Evolutionary conservation across 2,329 filamentous ascomycete genomes (phyloP).

Genomic region (Cryoendolithus antarcticus): DNA sequence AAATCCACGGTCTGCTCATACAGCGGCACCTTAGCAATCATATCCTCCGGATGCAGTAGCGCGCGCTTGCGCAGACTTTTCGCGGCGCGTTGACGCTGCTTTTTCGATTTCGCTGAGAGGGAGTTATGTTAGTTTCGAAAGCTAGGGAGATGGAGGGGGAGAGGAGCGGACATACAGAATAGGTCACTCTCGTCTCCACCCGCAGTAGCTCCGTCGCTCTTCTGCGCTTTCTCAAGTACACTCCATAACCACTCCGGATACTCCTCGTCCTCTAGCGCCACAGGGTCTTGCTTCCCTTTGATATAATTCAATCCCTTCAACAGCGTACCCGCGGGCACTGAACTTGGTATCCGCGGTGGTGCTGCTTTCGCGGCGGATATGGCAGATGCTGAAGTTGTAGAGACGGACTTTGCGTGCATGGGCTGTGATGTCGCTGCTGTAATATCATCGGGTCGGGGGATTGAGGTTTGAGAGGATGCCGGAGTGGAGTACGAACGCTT

Average conservation of each 20-base stretch:
- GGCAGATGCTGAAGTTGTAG: slow-evolving; percentile 22
- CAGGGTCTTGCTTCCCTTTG: slow-evolving; percentile 60
- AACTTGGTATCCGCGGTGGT: slow-evolving; percentile 20
- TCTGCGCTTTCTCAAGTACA: slow-evolving; percentile 50
- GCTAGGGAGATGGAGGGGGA: not conserved
- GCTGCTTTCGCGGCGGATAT: slow-evolving; percentile 19
- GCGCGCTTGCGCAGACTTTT: slow-evolving; percentile 52
- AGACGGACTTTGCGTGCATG: not conserved
- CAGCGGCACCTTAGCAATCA: slow-evolving; percentile 54
- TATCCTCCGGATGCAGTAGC: slow-evolving; percentile 51
- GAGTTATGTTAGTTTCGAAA: too few species aligned
- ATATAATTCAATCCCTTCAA: slow-evolving; percentile 65
- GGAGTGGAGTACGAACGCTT: slow-evolving; percentile 1
- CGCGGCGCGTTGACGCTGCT: slow-evolving; percentile 59
- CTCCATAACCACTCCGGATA: slow-evolving; percentile 76
- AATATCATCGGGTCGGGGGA: slow-evolving; percentile 17
- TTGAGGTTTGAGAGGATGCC: slow-evolving; percentile 7
- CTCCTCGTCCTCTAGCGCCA: slow-evolving; percentile 60
- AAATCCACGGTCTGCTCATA: slow-evolving; percentile 70
- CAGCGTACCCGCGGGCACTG: slow-evolving; percentile 54
- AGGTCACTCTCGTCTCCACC: slow-evolving; percentile 54
- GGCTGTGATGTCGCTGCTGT: slow-evolving; percentile 18
- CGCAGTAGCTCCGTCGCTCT: slow-evolving; percentile 34
- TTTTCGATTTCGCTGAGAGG: slow-evolving; percentile 65
- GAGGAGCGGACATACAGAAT: slow-evolving; percentile 55